A percentile compares a stretch with the other conserved stretches of the same genome.
These are phyloP conservation scores for Millerozyma acaciae DNA, from an alignment of 805 yeast species.

Conservation along the genomic window DNA sequence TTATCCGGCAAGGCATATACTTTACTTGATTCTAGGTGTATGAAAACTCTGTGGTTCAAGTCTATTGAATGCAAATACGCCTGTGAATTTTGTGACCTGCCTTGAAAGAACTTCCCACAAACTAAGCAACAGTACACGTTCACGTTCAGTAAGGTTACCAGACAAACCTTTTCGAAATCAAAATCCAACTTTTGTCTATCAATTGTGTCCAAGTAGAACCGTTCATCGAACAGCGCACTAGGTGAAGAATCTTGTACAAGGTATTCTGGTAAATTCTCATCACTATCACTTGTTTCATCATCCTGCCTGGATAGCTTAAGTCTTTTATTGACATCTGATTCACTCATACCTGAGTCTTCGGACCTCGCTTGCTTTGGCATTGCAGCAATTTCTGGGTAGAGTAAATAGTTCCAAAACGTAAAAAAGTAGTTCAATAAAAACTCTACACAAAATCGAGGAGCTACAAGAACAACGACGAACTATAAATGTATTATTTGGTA, in stretches of 20 bases:
- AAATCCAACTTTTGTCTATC: conserved; percentile 52
- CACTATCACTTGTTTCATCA: conserved; percentile 3
- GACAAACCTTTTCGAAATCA: conserved; percentile 66
- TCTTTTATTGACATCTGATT: neutral
- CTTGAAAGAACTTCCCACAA: conserved; percentile 73
- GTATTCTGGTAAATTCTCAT: conserved; percentile 11
- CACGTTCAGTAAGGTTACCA: conserved; percentile 53
- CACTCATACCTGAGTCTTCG: no score
- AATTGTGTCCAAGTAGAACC: conserved; percentile 38
- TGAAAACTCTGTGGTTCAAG: conserved; percentile 58
- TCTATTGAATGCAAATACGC: conserved; percentile 67
- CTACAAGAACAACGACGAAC: no score
- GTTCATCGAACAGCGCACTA: conserved; percentile 8
- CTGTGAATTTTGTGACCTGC: conserved; percentile 58
- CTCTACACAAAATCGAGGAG: no score
- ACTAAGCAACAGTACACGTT: conserved; percentile 69
- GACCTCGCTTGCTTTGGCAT: no score
- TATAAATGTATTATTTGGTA: neutral
- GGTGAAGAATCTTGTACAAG: neutral
- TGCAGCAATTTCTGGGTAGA: no score
- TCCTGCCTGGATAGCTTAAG: neutral
- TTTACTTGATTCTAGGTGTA: conserved; percentile 48
- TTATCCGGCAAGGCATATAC: conserved; percentile 64
- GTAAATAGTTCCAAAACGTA: no score
- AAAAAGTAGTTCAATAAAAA: no score